Base-by-base conservation (phyloP, 1,284 basidiomycete species). In the Microbotryum violaceum region DNA sequence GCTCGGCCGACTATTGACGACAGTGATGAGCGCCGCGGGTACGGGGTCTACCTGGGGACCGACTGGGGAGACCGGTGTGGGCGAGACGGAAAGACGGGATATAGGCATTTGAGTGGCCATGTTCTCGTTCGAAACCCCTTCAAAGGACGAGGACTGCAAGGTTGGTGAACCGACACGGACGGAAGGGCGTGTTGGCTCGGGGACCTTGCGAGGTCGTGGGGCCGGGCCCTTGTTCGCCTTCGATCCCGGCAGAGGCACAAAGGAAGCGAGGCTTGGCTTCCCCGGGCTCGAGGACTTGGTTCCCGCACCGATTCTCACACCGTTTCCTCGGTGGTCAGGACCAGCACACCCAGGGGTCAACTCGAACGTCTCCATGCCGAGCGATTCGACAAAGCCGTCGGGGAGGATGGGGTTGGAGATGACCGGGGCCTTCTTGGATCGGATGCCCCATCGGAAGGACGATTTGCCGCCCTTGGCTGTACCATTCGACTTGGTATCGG, bases 361-460 rank as follows among this genome's bases (percentile, higher is more conserved):
- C 9, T 60, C 51, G 44, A 68, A 66, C 1, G 67, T 68, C 50
- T 62, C 58, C 67, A 68, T 68, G 8, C 67, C 67, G 49, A 68
- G 64, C 31, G 67, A 62, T 45, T 66, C 60, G 58, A 68, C 64
- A 42, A 68, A 68, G 25, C 67, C 67, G 3, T 62, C 56, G 6
- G 67, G 67, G 3, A 68, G 51, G 58, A 68, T 68, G 5, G 67
- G 67, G 56, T 47, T 48, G 20, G 67, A 68, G 54, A 68, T 68
- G 8, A 42, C 33, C 0, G 62, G 62, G 9, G 46, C 20, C 54
- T 61, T 58, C 49, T 66, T 64, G 12, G 54, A n/a, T 7, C 64
- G 56, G 1, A 33, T 46, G 37, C 42, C 25, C 61, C 54, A 58
- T 44, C 57, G 62, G 33, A 61, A 57, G 16, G 31, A 21, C 23